phyloP scores from a whole-genome alignment of 176 grass and related monocot genomes.

The Avena eriantha region DNA sequence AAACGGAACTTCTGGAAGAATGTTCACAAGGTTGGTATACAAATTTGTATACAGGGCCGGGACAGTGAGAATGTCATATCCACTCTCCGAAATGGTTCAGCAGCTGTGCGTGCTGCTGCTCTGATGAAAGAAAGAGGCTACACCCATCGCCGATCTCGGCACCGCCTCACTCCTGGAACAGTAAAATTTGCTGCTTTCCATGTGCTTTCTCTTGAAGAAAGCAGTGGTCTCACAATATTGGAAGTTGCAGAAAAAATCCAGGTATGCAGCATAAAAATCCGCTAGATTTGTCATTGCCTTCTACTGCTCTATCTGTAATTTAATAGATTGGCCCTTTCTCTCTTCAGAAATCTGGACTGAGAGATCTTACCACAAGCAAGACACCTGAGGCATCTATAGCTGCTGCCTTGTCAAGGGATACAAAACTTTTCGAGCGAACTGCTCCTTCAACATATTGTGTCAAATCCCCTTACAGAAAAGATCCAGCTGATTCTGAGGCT shows the following conservation, averaged over 20 bases:
- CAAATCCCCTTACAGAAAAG: slow-evolving; percentile 85
- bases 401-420: slow-evolving; percentile 89
- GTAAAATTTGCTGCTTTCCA: slow-evolving; percentile 99
- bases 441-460: slow-evolving; percentile 99
- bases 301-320: slow-evolving; percentile 22
- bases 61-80: slow-evolving; percentile 78
- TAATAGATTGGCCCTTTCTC: slow-evolving; percentile 31
- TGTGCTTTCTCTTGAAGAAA: slow-evolving; percentile 97
- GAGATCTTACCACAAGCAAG: slow-evolving; percentile 98
- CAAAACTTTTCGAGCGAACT: slow-evolving; percentile 95
- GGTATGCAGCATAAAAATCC: slow-evolving; percentile 54
- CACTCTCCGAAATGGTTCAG: slow-evolving; percentile 85
- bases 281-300: slow-evolving; percentile 16
- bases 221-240: slow-evolving; percentile 86
- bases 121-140: slow-evolving; percentile 96
- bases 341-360: slow-evolving; percentile 94
- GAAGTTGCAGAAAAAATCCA: slow-evolving; percentile 99
- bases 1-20: slow-evolving; percentile 5
- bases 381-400: slow-evolving; percentile 99
- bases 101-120: slow-evolving; percentile 85
- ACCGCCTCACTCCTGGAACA: slow-evolving; percentile 97
- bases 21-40: slow-evolving; percentile 20
- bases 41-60: slow-evolving; percentile 64
- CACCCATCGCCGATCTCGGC: slow-evolving; percentile 72
- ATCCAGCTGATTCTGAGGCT: slow-evolving; percentile 82